Percentiles rank a stretch among this genome's conserved stretches.
phyloP scores from a whole-genome alignment of 176 grass and related monocot species.

The Paspalum notatum region DNA sequence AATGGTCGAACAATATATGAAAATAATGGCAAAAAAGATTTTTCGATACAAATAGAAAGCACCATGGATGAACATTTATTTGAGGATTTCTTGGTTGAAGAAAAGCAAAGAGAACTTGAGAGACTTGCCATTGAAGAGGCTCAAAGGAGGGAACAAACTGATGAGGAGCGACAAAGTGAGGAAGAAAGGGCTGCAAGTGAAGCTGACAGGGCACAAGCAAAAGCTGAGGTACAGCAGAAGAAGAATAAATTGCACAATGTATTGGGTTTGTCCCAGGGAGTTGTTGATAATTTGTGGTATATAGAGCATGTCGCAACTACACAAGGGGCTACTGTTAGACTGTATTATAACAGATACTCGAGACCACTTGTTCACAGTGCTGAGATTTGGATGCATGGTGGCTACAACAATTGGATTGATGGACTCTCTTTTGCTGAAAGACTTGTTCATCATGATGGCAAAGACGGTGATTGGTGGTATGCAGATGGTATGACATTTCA shows the following conservation, averaged over 20 bases:
- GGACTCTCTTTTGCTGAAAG: constrained; percentile 71
- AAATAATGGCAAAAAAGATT: constrained; percentile 78
- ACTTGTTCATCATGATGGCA: constrained; percentile 50
- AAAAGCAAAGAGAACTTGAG: constrained; percentile 69
- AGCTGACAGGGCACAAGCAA: constrained; percentile 62
- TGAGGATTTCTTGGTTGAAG: constrained; percentile 75
- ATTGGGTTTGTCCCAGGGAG: constrained; percentile 40
- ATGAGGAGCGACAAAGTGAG: constrained; percentile 53
- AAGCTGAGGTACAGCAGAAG: constrained; percentile 62
- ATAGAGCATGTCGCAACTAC: constrained; percentile 59
- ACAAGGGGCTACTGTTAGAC: constrained; percentile 50
- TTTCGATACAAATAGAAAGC: constrained; percentile 68
- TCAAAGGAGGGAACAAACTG: constrained; percentile 62
- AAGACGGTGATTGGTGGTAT: constrained; percentile 80
- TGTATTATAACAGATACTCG: constrained; percentile 71
- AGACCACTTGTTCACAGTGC: constrained; percentile 55
- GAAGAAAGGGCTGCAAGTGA: constrained; percentile 61
- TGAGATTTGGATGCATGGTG: constrained; percentile 92
- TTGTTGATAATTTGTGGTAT: constrained; percentile 65
- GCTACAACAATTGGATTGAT: constrained; percentile 85
- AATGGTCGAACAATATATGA: constrained; percentile 71
- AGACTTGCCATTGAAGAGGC: constrained; percentile 69
- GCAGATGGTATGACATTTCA: constrained; percentile 61
- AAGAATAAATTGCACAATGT: constrained; percentile 47
- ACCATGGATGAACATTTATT: constrained; percentile 71